Base-by-base conservation (phyloP, 805 yeast genomes). In the Monosporozyma yasuniensis region DNA sequence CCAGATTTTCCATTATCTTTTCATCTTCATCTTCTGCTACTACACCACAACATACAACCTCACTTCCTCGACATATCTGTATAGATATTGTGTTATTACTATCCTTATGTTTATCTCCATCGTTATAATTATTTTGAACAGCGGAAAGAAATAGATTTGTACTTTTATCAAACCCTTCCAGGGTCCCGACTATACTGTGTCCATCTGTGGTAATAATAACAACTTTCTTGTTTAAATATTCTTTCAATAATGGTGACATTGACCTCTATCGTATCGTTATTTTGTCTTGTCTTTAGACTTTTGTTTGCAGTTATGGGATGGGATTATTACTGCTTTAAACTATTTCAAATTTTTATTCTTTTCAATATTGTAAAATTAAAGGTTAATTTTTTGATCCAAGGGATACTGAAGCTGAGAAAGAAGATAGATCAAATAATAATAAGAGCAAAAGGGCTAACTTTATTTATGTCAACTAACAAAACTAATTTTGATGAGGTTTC, bases 101-200 rank as follows among this genome's bases (percentile, higher is more conserved):
- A 49, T 18, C 34, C 25, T 27, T 23, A 43, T 30, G 44, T 22
- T 52, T 59, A 23, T 56, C 53, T 73, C 78, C 77, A 52, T 32
- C 35, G n/a, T 32, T 32, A 32, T 55, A 54, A 45, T 83, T 64
- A 59, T 81, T 85, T 19, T 68, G 61, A 16, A 83, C 73, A 39
- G 72, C 65, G 2, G 78, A 66, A 39, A 84, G 64, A 38, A 83
- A 69, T 34, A 84, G 58, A 59, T 84, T 84, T 22, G 85, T 77
- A 43, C 78, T 71, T 54, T 80, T 78, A 61, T 84, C 91, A 57
- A 71, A 83, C 6, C 90, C 88, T 55, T 73, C 75, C 16, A 78
- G 58, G 19, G 58, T 67, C 4, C 80, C 83, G 37, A 71, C 60
- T 42, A 76, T 70, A 47, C 74, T 69, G 46, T 78, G 67, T 10